Base-by-base conservation (phyloP, 768 basidiomycete species). In the Tricholoma sp. region DNA sequence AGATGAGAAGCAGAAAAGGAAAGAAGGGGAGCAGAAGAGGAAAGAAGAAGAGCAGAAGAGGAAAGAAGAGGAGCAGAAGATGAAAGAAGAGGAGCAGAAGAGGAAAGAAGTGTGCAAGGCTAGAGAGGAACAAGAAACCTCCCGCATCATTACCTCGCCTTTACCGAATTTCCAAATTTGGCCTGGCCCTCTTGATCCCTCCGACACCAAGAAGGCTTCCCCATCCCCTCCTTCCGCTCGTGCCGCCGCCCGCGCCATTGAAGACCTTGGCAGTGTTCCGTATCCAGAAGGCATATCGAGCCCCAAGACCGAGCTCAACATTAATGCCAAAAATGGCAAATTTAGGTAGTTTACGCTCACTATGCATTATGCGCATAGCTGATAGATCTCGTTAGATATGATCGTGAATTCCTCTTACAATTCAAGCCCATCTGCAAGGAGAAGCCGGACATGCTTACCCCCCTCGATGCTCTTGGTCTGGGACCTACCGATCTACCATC, bases 361-460 rank as follows among this genome's bases (percentile, higher is more conserved):
- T 32, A 14, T 18, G 43, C 39, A 35, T 11, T 50, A 22, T 19
- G 24, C n/a, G 24, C 21, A n/a, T 55, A 34, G 34, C 46, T 62
- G 2, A 52, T 24, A 21, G 56, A 22, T 50, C 34, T 21, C 59
- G 5, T 41, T n/a, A 93, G 96, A 66, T 99, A 99, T 69, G 94
- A 98, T 70, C 93, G 95, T 34, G 93, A 95, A 18, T 99, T 99
- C 84, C 81, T 99, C 22, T 74, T 99, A 58, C 96, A 99, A 69
- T 99, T 99, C 76, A 94, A 97, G 91, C 73, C 76, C 21, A 74
- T 96, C 59, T 99, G 97, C 80, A 91, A 85, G 71, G 96, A 98
- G 75, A 95, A 94, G 72, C 96, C 97, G 3, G 93, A 91, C 54
- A 79, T 82, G 55, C 85, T 98, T 24, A 93, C 94, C 39, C 84